Evolutionary conservation across 2,329 filamentous ascomycete species (phyloP), one percentile per base, ranked within the genome.

Genomic region (Colletotrichum sp.): DNA sequence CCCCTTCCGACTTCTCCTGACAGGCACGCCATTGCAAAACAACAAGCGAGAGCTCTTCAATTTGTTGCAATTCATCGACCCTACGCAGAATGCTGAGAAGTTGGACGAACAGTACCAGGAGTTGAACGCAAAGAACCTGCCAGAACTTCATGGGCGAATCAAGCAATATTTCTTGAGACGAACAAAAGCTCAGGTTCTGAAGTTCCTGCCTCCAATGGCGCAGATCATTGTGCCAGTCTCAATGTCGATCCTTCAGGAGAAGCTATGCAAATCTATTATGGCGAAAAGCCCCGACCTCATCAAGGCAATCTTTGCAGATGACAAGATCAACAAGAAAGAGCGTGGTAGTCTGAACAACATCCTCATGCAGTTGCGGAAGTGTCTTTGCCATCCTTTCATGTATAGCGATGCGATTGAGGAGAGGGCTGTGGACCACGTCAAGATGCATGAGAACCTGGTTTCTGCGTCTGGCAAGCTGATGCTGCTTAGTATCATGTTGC

Each of bases 161-260:
- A 92, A 95, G 3, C 92, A 92, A 0, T 93, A 92, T 79, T 93
- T 93, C 78, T 84, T 93, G 28, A 87, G 92, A 63, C 93, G 97
- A 60, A 99, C 97, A 4, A 99, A 99, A 83, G 93, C 93, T 15
- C 93, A 96, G 77, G 96, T 98, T 0, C 88, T 99, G 69, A 96
- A 95, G 52, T 98, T 98, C 84, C 88, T 99, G 12, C 97, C 97
- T 1, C 93, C 96, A 0, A 96, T 99, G 92, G 94, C 95, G 2
- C 96, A 99, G 81, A 96, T 99, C 79, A 99, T 99, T 77, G 87
- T 99, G 6, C 97, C 97, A 0, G 93, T 99, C n/a, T 96, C 95
- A 4, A 98, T 99, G 96, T 96, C 95, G 3, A 89, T 95, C 16
- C 88, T 99, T 15, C 98, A 99, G 83, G 97, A 98, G 87, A 97